Evolutionary conservation across 352 stramenopile genomes (phyloP).

Genomic region (Pythium chondricola): DNA sequence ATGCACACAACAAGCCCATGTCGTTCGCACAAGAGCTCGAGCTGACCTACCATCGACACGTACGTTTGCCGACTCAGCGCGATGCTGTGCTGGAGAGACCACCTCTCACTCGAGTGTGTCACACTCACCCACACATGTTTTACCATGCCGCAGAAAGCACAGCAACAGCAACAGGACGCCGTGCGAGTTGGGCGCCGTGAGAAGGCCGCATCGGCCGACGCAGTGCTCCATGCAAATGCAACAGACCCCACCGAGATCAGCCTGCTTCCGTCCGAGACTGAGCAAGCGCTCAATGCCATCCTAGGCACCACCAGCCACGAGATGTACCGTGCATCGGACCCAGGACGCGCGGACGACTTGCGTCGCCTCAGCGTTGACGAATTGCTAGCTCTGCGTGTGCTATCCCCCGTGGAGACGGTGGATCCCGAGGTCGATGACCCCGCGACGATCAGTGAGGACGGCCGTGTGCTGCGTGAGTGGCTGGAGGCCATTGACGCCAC

Average conservation of each 20-base stretch:
- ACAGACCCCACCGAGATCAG: conserved; percentile 22
- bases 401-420: conserved; percentile 8
- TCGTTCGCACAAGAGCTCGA: conserved; percentile 22
- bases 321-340: conserved; percentile 19
- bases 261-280: conserved; percentile 35
- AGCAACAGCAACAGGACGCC: conserved; percentile 7
- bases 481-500: conserved; percentile 42
- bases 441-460: conserved; percentile 10
- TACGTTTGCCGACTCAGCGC: too few relatives aligned
- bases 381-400: conserved; percentile 24
- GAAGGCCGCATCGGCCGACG: conserved; percentile 7
- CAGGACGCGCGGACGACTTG: conserved; percentile 33
- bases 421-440: conserved; percentile 25
- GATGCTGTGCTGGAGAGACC: too few relatives aligned
- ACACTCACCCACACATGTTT: too few relatives aligned
- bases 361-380: conserved; percentile 51
- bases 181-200: conserved; percentile 2
- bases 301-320: conserved; percentile 19
- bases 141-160: conserved; percentile 32
- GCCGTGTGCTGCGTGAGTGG: conserved; percentile 41
- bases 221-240: conserved; percentile 7
- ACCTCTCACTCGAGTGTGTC: too few relatives aligned
- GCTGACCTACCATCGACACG: conserved; percentile 21
- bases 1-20: conserved; percentile 21
- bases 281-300: conserved; percentile 44